These are phyloP conservation scores for Penicillium capsulatum DNA, from an alignment of 2,329 filamentous ascomycete genomes.

Conservation along the genomic window DNA sequence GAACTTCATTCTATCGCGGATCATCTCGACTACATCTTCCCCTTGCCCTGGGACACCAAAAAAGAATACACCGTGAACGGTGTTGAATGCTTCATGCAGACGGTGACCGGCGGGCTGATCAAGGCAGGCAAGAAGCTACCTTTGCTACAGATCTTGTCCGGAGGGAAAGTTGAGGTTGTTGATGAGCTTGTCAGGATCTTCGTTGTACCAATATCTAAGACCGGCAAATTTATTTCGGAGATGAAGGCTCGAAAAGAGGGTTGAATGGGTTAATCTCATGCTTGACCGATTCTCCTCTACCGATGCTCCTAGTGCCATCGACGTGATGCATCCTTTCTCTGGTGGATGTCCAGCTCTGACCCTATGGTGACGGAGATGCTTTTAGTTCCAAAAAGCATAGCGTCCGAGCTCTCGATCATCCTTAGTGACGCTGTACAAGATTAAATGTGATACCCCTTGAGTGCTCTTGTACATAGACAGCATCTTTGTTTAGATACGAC, in stretches of 20 bases:
- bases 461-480: too few relatives aligned
- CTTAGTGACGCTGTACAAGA: too few relatives aligned
- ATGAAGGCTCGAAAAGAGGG: slow-evolving; percentile 68
- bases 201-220: slow-evolving; percentile 68
- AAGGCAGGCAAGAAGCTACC: slow-evolving; percentile 84
- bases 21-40: slow-evolving; percentile 81
- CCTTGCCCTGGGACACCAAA: slow-evolving; percentile 75
- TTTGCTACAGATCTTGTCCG: slow-evolving; percentile 67
- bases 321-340: too few relatives aligned
- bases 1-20: slow-evolving; percentile 72
- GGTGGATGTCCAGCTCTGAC: too few relatives aligned
- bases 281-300: too few relatives aligned
- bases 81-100: slow-evolving; percentile 91
- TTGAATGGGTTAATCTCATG: slow-evolving; percentile 14
- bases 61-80: slow-evolving; percentile 60
- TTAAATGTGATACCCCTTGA: too few relatives aligned
- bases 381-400: too few relatives aligned
- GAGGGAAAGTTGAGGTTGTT: slow-evolving; percentile 78
- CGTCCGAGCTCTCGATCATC: too few relatives aligned
- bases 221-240: slow-evolving; percentile 72
- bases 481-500: too few relatives aligned
- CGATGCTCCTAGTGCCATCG: too few relatives aligned
- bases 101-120: slow-evolving; percentile 69
- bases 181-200: slow-evolving; percentile 81
- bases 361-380: too few relatives aligned